Evolutionary conservation across 2,329 filamentous ascomycete genomes (phyloP), one percentile per base, ranked within the genome.

Genomic region (Leptographium lundbergii): DNA sequence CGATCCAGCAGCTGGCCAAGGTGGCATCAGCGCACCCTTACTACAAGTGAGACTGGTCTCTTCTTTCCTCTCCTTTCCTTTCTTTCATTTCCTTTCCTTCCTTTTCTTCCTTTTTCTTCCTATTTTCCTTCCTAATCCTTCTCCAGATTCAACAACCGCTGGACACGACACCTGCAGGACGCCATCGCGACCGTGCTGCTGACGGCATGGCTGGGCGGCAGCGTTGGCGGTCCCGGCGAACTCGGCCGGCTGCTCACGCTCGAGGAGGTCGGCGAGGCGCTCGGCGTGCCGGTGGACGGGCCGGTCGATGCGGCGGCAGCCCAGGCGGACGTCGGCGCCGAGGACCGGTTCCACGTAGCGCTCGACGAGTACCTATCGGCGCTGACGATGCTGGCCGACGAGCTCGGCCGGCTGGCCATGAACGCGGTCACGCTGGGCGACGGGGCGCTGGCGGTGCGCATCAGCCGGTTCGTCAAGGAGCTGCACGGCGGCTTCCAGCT

Each of bases 351-450:
- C 79, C 94, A 99, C 71, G 79, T 99, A 67, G 95, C 91, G 51
- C 92, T 97, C 67, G 94, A 99, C 73, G 94, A 99, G 74, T 99
- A 99, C 72, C 85, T 99, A 27, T 85, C 95, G 61, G 86, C 90
- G 17, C 79, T 97, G 61, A 92, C 94, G 60, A 84, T 86, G 61
- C 82, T 97, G 61, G 88, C 94, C 47, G 91, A 96, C 68, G 94
- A 99, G 74, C 81, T 99, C 67, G 81, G 88, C 61, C 89, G 92
- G 50, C 82, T 99, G 60, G 91, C 94, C 39, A 89, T 94, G 73
- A 99, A 99, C 74, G 87, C 89, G 6, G 94, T 99, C 64, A 96
- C 92, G 0, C 77, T 96, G 45, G 91, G 91, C 60, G 91, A 99
- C 73, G 91, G 91, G 67, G 79, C 82, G 60, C 82, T 94, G 61